Conservation (phyloP, 129 eudicot genomes). For the Rutidosis leptorrhynchoides region DNA sequence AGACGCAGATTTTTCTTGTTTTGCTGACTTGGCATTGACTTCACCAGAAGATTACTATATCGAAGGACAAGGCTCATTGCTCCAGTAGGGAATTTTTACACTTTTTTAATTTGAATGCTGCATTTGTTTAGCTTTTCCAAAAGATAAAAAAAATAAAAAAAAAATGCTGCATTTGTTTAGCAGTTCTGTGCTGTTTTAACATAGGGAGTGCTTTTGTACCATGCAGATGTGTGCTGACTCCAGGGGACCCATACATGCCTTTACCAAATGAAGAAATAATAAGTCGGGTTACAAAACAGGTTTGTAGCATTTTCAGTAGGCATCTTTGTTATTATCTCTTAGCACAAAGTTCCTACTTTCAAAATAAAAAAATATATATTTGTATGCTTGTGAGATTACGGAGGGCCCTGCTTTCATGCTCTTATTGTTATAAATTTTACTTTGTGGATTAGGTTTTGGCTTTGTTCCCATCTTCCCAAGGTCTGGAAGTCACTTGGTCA, state of each 20-base stretch:
- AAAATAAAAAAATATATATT: too few relatives aligned
- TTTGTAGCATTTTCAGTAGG: conserved; percentile 16
- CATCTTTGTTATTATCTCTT: background rate
- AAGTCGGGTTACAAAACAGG: conserved; percentile 82
- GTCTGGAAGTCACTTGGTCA: conserved; percentile 89
- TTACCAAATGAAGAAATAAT: conserved; percentile 89
- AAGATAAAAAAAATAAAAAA: too few relatives aligned
- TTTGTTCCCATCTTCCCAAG: conserved; percentile 91
- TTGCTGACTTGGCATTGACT: conserved; percentile 92
- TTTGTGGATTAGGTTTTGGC: conserved; percentile 57
- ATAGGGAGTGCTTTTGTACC: conserved; percentile 15
- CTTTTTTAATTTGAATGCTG: background rate
- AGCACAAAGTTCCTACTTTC: too few relatives aligned
- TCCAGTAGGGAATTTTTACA: conserved; percentile 57
- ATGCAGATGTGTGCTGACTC: conserved; percentile 89
- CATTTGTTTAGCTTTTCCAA: conserved; percentile 5
- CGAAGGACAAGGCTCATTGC: conserved; percentile 96
- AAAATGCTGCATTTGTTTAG: conserved; percentile 10
- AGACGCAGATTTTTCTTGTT: conserved; percentile 98
- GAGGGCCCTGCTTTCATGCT: background rate
- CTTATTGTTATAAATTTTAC: background rate
- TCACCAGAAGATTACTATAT: conserved; percentile 93
- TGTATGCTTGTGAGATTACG: background rate
- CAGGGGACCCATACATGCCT: conserved; percentile 99
- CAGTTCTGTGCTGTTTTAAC: conserved; percentile 19